phyloP scores from a whole-genome alignment of 768 basidiomycete genomes.

The Boletus pseudopeckii region DNA sequence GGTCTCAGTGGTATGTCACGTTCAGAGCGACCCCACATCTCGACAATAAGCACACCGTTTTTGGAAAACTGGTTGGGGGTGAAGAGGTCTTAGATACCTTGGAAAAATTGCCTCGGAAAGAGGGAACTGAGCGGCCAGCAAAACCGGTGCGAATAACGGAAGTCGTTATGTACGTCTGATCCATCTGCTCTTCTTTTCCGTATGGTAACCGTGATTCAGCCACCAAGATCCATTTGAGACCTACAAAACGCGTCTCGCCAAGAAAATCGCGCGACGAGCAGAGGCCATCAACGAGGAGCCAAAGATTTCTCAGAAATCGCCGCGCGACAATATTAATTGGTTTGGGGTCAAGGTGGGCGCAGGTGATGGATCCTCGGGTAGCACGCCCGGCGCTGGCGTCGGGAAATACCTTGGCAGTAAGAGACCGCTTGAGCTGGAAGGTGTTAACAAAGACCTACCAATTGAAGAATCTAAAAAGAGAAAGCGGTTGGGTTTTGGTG shows the following conservation, averaged over 20 bases:
- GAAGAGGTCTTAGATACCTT: slow-evolving; percentile 85
- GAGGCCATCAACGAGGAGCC: slow-evolving; percentile 30
- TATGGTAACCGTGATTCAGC: slow-evolving; percentile 36
- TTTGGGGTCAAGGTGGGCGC: slow-evolving; percentile 81
- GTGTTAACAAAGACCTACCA: slow-evolving; percentile 9
- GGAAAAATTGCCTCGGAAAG: slow-evolving; percentile 76
- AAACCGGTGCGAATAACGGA: slow-evolving; percentile 85
- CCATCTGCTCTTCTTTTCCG: not conserved
- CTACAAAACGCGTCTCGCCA: slow-evolving; percentile 80
- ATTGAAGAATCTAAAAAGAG: slow-evolving; percentile 68
- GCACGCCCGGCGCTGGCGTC: slow-evolving; percentile 44
- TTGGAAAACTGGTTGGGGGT: slow-evolving; percentile 95
- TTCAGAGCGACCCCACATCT: slow-evolving; percentile 82
- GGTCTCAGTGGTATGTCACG: slow-evolving; percentile 92
- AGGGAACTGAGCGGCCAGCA: slow-evolving; percentile 82
- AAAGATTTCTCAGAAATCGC: slow-evolving; percentile 45
- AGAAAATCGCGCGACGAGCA: slow-evolving; percentile 56
- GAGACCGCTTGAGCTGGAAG: slow-evolving; percentile 36
- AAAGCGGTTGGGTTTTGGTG: slow-evolving; percentile 84
- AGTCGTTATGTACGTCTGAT: slow-evolving; percentile 68
- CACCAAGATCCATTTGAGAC: slow-evolving; percentile 95
- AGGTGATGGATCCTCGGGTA: slow-evolving; percentile 33
- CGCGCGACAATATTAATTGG: slow-evolving; percentile 76
- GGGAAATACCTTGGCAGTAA: slow-evolving; percentile 76
- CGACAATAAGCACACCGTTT: slow-evolving; percentile 93